A percentile compares a stretch with the other conserved stretches of the same genome.
These are phyloP conservation scores for Penicillium sp. DNA, from an alignment of 2,329 filamentous ascomycete genomes.

Conservation along the genomic window DNA sequence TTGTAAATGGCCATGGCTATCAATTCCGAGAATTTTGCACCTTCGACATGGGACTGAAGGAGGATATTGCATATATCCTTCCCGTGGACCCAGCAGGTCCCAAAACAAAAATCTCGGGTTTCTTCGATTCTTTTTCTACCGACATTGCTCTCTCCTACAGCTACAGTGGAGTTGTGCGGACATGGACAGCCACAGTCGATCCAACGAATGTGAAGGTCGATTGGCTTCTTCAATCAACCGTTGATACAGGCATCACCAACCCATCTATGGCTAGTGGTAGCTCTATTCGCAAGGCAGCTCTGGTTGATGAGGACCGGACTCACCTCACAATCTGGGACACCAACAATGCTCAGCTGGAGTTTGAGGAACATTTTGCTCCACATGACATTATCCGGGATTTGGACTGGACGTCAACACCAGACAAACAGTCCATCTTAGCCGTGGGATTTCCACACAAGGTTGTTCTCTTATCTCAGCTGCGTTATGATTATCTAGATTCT, in stretches of 20 bases:
- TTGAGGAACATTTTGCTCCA: constrained; percentile 69
- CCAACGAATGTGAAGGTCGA: constrained; percentile 60
- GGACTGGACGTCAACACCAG: constrained; percentile 90
- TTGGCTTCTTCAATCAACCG: constrained; percentile 77
- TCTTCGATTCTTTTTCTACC: constrained; percentile 79
- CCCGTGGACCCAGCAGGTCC: constrained; percentile 85
- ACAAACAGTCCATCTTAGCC: constrained; percentile 82
- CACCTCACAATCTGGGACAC: constrained; percentile 90
- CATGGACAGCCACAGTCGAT: constrained; percentile 80
- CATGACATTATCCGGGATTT: constrained; percentile 78
- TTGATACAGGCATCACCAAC: constrained; percentile 72
- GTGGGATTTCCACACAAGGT: constrained; percentile 91
- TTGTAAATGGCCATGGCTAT: constrained; percentile 35
- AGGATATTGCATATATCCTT: constrained; percentile 60
- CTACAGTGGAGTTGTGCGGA: constrained; percentile 68
- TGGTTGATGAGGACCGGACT: constrained; percentile 71
- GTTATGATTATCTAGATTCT: constrained; percentile 86
- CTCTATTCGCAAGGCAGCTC: constrained; percentile 78
- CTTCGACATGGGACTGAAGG: constrained; percentile 62
- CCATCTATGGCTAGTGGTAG: constrained; percentile 80
- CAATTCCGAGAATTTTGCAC: constrained; percentile 65
- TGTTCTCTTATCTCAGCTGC: constrained; percentile 77
- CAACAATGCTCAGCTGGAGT: constrained; percentile 75
- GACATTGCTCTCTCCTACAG: constrained; percentile 87
- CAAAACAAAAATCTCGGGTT: constrained; percentile 67